Evolutionary conservation across 2,329 filamentous ascomycete species (phyloP), one percentile per base, ranked within the genome.

Genomic region (Colletotrichum chrysophilum): DNA sequence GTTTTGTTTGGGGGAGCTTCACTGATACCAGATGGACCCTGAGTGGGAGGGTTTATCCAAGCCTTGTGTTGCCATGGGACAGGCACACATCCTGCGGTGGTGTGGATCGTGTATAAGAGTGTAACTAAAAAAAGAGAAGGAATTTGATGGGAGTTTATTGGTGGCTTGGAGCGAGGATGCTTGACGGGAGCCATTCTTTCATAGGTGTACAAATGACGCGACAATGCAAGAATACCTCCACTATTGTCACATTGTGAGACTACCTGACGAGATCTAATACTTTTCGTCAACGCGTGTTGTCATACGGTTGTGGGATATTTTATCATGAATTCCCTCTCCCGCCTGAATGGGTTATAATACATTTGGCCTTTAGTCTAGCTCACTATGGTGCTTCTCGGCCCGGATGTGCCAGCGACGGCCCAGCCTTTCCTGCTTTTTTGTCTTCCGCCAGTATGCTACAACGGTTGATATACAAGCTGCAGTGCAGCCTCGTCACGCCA

Each of bases 221-320:
- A 65, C 61, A 77, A 77, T 77, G 73, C 75, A 72, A 68, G 67
- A 76, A 76, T 77, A 76, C 68, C 72, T 75, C 62, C 48, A 48
- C 16, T 28, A n/a, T 48, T 48, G 38, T 48, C 38, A 48, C 18
- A n/a, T 48, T 10, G 18, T 48, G 9, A 48, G 38, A 48, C 9
- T 12, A n/a, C 9, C 38, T 48, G 38, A 4, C 18, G 38, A n/a
- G 38, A n/a, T n/a, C 3, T 5, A 48, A 48, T n/a, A 48, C 9
- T 48, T 9, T 43, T n/a, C 18, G 1, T 48, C 5, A 48, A n/a
- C 9, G 9, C 38, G 2, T 48, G 38, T 5, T 12, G 38, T 6
- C 38, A n/a, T 6, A n/a, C 9, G 4, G 38, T 48, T 12, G 18
- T 48, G 9, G 9, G 5, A 48, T 43, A 48, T 48, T n/a, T 48